Evolutionary conservation across 2,329 filamentous ascomycete species (phyloP), one percentile per base, ranked within the genome.

Genomic region (Hirsutella minnesotensis): DNA sequence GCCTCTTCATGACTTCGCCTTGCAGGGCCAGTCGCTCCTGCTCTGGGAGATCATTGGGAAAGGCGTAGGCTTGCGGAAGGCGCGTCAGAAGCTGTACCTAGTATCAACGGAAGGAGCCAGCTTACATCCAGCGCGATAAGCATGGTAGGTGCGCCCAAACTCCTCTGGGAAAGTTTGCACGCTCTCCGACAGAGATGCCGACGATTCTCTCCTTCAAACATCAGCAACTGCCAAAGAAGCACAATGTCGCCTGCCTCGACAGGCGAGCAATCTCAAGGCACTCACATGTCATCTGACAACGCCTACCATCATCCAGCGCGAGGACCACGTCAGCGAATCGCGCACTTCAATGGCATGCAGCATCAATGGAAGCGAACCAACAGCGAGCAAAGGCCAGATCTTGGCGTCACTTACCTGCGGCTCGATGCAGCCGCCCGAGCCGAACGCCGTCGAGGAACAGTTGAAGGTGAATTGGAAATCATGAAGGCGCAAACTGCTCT

Each of bases 111-210:
- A 29, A 38, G 21, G 29, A 29, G 20, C n/a, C 8, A 61, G 16
- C 67, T 51, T 55, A 70, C 67, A 70, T 19, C 67, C 67, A 38
- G 66, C 66, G 44, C 59, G 59, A 45, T 69, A 71, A 3, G 67
- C 66, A 49, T 70, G 67, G 52, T 69, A 71, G 3, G 66, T 70
- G 24, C 67, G 60, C 10, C 68, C 67, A 46, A 67, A 68, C 46
- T 65, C 60, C 41, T 62, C 58, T 1, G 65, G 65, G 16, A 64
- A 68, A 43, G 61, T 55, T 44, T 56, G 55, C n/a, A 68, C 58
- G 46, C 64, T 67, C 29, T 67, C 64, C 9, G 63, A 58, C 35
- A 68, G 48, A 13, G 65, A 66, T 34, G 59, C 55, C 1, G 63
- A 66, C 36, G 47, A 48, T 24, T 50, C 50, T 27, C 45, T 58